These are phyloP conservation scores for Scedosporium boydii DNA, from an alignment of 2,329 filamentous ascomycete species.

Conservation along the genomic window DNA sequence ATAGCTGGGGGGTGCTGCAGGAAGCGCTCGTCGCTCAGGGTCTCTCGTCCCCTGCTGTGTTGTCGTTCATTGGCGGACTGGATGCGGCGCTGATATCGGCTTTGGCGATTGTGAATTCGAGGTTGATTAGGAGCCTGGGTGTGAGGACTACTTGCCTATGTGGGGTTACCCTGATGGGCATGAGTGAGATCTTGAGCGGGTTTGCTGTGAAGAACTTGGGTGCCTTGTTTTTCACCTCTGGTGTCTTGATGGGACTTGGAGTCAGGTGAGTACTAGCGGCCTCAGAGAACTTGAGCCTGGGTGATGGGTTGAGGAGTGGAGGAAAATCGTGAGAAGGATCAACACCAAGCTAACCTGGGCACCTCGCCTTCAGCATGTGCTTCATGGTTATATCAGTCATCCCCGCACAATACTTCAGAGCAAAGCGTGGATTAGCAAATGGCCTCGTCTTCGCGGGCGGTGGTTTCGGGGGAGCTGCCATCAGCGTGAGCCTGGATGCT, in stretches of 20 bases:
- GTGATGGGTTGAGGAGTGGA: too few species aligned
- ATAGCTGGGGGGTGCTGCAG: slow-evolving; percentile 54
- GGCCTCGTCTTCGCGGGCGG: slow-evolving; percentile 44
- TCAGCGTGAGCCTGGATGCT: slow-evolving; percentile 37
- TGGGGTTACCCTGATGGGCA: slow-evolving; percentile 40
- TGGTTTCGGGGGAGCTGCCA: slow-evolving; percentile 45
- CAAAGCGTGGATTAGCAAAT: slow-evolving; percentile 44
- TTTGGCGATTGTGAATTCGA: slow-evolving; percentile 40
- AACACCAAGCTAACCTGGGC: not conserved
- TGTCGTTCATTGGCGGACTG: slow-evolving; percentile 50
- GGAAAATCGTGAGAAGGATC: not conserved
- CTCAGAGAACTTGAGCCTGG: not conserved
- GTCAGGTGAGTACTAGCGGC: slow-evolving; percentile 9
- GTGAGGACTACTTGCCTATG: slow-evolving; percentile 33
- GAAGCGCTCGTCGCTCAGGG: slow-evolving; percentile 39
- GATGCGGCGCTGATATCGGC: slow-evolving; percentile 38
- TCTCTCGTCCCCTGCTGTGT: slow-evolving; percentile 37
- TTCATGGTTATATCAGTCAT: slow-evolving; percentile 38
- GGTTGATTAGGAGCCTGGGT: slow-evolving; percentile 40
- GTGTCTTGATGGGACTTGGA: slow-evolving; percentile 22
- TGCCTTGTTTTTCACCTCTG: slow-evolving; percentile 24
- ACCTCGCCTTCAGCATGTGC: slow-evolving; percentile 15
- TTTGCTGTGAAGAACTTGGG: slow-evolving; percentile 24
- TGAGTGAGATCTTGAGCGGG: slow-evolving; percentile 35
- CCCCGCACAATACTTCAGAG: slow-evolving; percentile 44